Evolutionary conservation across 2,329 filamentous ascomycete species (phyloP), one percentile per base, ranked within the genome.

Genomic region (Fusarium protoensiforme): DNA sequence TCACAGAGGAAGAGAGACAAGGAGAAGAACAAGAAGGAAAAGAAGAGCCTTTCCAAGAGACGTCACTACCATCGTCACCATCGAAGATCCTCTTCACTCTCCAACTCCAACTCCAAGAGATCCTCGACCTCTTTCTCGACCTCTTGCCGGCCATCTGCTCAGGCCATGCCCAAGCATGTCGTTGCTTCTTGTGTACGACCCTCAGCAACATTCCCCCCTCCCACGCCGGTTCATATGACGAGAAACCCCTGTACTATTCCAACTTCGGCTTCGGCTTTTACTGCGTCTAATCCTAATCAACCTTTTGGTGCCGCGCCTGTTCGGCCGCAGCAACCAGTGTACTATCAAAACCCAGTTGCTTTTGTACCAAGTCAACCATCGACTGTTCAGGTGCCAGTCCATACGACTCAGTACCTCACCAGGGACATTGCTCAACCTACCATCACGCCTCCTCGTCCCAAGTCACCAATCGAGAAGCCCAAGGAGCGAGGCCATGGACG

Each of bases 291-390:
- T 68, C 41, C 67, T 43, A 67, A 56, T 24, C 71, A 61, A 27
- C 33, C 64, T 60, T 69, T 72, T 62, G 60, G 66, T 41, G 58
- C 54, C 31, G 54, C 70, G 46, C 65, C 64, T 35, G 59, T 67
- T 59, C 69, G 68, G 35, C 57, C 39, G 31, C 76, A 71, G 35
- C 76, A 77, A 54, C 71, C 67, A 56, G 38, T 76, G 57, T 78
- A 75, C 36, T 77, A 75, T 31, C 76, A 75, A 27, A 54, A 36
- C 43, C 76, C 63, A 24, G 20, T 76, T 64, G 69, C 64, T 64
- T 73, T 69, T 67, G 65, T 75, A 35, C 62, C 65, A n/a, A 39
- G 36, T 35, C 65, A 61, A 11, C 36, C 22, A 31, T 18, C 60
- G 33, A 57, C 41, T 29, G 9, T 68, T 53, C 64, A 72, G 62